Base-by-base conservation (phyloP, 805 yeast genomes). In the Starmera quercuum region DNA sequence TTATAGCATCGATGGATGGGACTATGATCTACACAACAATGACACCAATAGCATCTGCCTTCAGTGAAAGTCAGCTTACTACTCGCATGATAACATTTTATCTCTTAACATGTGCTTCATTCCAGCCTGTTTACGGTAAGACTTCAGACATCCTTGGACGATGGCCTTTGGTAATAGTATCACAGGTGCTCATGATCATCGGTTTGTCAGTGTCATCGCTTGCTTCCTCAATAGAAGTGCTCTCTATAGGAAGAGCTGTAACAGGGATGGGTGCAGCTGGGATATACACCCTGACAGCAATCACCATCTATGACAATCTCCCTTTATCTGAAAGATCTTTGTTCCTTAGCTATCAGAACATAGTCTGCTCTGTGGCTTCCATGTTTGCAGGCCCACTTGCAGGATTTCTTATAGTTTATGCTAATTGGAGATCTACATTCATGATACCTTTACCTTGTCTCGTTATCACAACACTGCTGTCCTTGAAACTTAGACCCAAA, bases 41-140 rank as follows among this genome's bases (percentile, higher is more conserved):
- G 41, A 64, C 68, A 27, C 62, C 66, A 14, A 75, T 75, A 28
- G 79, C 79, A 13, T 67, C 75, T 7, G 71, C 72, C 13, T 61
- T 76, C 47, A 51, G 72, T 30, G 71, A 67, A 26, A 58, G 73
- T 25, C 59, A 63, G 11, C 47, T 63, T 26, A 51, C 71, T 8
- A 56, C 74, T 4, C 79, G 86, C 85, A 77, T 79, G 4, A 84
- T 83, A 6, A 73, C 84, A 0, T 69, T 80, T 1, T 74, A 78
- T 32, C 57, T 81, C 26, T 56, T 81, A 19, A 75, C 86, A 3
- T 76, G 74, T 42, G 69, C 81, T 5, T 79, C 81, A 4, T 75
- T 78, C 51, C 85, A 78, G 56, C 85, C 84, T 2, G 51, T 80
- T 19, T 76, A 73, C 35, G 87, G 87, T 5, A 70, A 78, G 35